Base-by-base conservation (phyloP, 148 eudicot species). In the Spergularia marina region DNA sequence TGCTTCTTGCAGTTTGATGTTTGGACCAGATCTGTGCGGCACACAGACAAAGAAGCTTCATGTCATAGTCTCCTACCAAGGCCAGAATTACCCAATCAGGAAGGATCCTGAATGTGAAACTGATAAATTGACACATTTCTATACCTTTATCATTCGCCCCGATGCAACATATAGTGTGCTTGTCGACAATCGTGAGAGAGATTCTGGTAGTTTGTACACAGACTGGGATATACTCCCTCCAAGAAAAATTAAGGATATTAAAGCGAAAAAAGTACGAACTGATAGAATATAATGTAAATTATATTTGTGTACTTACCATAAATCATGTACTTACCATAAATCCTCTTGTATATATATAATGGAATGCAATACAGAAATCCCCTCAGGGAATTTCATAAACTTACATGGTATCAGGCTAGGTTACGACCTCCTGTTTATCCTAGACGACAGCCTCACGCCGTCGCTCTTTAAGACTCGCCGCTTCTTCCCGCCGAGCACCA, bases 141-240 rank as follows among this genome's bases (percentile, higher is more conserved):
- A 93, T 83, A 93, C 98, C 8, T 93, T 93, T 63, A 85, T 93
- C 55, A 77, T 93, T 68, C 84, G 94, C 39, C 98, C 98, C 39
- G 98, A 93, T 83, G 94, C 94, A 78, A 84, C 86, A 64, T 93
- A 91, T 79, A 93, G 88, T 81, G 68, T 93, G 70, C 82, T 91
- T 72, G 82, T 93, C 68, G 98, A 93, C 83, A 89, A 89, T 73
- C 88, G 86, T 52, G 98, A 91, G 78, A 88, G 88, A 82, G 91
- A 91, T 75, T 80, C 90, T 68, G 98, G 98, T 74, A 89, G 92
- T 85, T 69, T 91, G 89, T 93, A 93, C 72, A 81, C 87, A 56
- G 98, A 93, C 86, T 93, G 96, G 97, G 97, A 93, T 83, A 86
- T 93, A 73, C 89, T 93, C 78, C 98, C 97, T 83, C 92, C 98